phyloP scores from a whole-genome alignment of 495 filamentous ascomycete genomes.

The Amphirosellinia nigrospora region DNA sequence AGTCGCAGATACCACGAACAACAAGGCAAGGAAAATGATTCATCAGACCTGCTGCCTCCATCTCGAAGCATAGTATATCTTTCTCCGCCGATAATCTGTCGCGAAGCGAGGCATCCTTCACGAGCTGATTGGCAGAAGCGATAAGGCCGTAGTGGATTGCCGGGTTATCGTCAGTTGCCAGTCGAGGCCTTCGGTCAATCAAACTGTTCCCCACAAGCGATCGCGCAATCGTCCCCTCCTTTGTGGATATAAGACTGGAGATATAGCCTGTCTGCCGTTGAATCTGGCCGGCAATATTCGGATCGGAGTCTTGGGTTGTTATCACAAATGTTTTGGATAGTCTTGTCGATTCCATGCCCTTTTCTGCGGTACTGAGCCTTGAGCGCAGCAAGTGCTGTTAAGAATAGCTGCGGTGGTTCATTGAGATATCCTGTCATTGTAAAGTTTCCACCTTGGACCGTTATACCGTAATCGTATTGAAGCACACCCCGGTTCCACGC shows the following conservation, averaged over 20 bases:
- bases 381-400: constrained; percentile 30
- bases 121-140: constrained; percentile 46
- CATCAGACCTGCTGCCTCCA: constrained; percentile 39
- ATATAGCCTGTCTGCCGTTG: too few relatives aligned
- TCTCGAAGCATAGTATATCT: constrained; percentile 33
- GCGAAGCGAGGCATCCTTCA: constrained; percentile 29
- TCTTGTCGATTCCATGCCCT: background rate
- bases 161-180: background rate
- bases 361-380: constrained; percentile 14
- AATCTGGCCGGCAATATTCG: too few relatives aligned
- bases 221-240: too few relatives aligned
- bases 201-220: too few relatives aligned
- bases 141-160: constrained; percentile 48
- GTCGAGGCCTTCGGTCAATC: too few relatives aligned
- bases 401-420: constrained; percentile 34
- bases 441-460: constrained; percentile 27
- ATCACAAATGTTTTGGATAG: too few relatives aligned
- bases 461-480: constrained; percentile 47
- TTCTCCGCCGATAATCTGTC: constrained; percentile 17
- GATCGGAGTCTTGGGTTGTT: too few relatives aligned
- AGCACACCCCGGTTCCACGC: constrained; percentile 37
- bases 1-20: constrained; percentile 52
- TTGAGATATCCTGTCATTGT: constrained; percentile 35
- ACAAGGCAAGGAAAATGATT: constrained; percentile 38
- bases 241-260: too few relatives aligned